Conservation (phyloP, 2,329 filamentous ascomycete genomes). For the Monosporascus sp. region DNA sequence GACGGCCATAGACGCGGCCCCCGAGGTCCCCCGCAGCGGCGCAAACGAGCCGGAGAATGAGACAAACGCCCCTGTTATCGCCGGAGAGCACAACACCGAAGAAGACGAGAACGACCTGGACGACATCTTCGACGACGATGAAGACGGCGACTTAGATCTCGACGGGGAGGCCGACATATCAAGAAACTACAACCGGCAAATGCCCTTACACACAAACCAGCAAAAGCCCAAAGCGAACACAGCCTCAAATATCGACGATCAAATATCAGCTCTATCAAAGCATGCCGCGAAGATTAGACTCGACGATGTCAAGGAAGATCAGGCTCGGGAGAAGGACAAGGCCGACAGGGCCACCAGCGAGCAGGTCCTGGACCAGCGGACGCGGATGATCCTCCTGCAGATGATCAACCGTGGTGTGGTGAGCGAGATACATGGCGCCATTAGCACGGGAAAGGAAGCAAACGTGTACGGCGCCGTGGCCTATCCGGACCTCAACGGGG, state of each 20-base stretch:
- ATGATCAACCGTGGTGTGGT: constrained; percentile 92
- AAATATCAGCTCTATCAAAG: constrained; percentile 76
- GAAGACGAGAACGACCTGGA: constrained; percentile 35
- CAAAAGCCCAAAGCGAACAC: constrained; percentile 80
- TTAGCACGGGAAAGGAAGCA: constrained; percentile 96
- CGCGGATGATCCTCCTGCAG: constrained; percentile 90
- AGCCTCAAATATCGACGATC: constrained; percentile 75
- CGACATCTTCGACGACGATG: constrained; percentile 36
- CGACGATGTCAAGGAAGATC: constrained; percentile 55
- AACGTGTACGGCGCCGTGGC: constrained; percentile 92
- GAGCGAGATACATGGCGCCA: constrained; percentile 87
- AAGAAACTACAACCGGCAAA: constrained; percentile 84
- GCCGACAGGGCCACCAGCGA: constrained; percentile 90
- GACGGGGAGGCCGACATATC: constrained; percentile 65
- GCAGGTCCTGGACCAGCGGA: constrained; percentile 89
- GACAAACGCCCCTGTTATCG: constrained; percentile 18
- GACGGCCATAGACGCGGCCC: constrained; percentile 37
- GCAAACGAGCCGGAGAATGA: constrained; percentile 23
- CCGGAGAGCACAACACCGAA: constrained; percentile 23
- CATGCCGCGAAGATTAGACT: constrained; percentile 84
- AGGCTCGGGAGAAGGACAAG: constrained; percentile 71
- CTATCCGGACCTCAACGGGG: constrained; percentile 47
- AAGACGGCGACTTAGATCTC: constrained; percentile 46
- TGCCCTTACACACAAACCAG: constrained; percentile 66
- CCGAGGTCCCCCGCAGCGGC: constrained; percentile 11